Conservation (phyloP, 2,329 filamentous ascomycete genomes). For the Exophiala lecanii-corni region DNA sequence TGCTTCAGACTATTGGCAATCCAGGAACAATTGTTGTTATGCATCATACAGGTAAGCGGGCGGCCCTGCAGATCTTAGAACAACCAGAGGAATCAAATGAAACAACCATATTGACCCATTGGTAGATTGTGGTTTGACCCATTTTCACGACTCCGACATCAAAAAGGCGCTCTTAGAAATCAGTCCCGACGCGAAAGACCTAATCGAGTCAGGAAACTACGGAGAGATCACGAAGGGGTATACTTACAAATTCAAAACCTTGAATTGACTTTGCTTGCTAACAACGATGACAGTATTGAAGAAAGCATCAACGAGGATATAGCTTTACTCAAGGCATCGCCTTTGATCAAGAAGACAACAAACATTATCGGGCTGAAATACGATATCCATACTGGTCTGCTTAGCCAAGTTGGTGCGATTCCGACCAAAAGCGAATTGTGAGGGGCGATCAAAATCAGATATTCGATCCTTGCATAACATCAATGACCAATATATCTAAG, state of each 20-base stretch:
- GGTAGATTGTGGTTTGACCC: conserved; percentile 11
- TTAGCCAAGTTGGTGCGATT: conserved; percentile 5
- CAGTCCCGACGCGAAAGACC: conserved; percentile 3
- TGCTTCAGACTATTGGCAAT: conserved; percentile 13
- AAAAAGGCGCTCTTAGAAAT: conserved; percentile 7
- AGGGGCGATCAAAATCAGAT: no score
- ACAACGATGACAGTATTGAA: conserved; percentile 4
- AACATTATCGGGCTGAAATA: conserved; percentile 9
- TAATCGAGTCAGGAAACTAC: conserved; percentile 6
- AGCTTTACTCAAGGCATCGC: conserved; percentile 9
- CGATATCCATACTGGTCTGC: conserved; percentile 8
- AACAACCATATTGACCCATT: no score
- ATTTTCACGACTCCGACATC: conserved; percentile 11
- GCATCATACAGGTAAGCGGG: conserved; percentile 14
- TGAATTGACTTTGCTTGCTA: neutral
- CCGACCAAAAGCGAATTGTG: neutral
- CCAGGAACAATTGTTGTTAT: conserved; percentile 11
- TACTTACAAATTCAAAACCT: neutral
- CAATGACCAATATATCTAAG: no score
- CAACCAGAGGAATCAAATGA: no score
- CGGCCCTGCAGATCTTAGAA: no score
- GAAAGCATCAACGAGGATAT: conserved; percentile 10
- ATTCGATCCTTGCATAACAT: neutral
- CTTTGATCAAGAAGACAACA: conserved; percentile 10
- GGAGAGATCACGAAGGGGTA: conserved; percentile 8